phyloP scores from a whole-genome alignment of 2,329 filamentous ascomycete genomes.

The Neocucurbitaria cava region DNA sequence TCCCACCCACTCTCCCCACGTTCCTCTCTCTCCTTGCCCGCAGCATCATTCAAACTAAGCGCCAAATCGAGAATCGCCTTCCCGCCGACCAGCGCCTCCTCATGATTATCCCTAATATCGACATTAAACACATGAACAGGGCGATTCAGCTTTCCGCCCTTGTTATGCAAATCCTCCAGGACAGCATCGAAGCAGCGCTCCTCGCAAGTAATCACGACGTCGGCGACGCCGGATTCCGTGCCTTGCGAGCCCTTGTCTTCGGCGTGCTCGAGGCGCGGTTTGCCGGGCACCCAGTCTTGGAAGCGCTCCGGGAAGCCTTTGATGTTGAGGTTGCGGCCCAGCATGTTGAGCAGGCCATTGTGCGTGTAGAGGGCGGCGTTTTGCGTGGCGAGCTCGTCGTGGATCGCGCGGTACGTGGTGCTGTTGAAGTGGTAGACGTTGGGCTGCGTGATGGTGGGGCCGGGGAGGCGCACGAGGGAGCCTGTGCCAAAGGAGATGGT shows the following conservation, averaged over 20 bases:
- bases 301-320: conserved; percentile 97
- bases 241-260: conserved; percentile 79
- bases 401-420: conserved; percentile 94
- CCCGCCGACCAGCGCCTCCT: conserved; percentile 90
- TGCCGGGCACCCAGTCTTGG: conserved; percentile 94
- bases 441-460: conserved; percentile 87
- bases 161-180: conserved; percentile 86
- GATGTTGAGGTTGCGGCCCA: conserved; percentile 86
- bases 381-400: conserved; percentile 85
- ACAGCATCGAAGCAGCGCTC: conserved; percentile 99
- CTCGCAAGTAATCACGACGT: conserved; percentile 96
- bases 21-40: conserved; percentile 74
- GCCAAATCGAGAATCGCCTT: conserved; percentile 92
- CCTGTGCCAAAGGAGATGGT: conserved; percentile 98
- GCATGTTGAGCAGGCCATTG: conserved; percentile 95
- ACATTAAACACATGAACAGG: conserved; percentile 98
- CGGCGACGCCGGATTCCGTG: conserved; percentile 87
- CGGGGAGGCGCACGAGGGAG: conserved; percentile 89
- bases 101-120: conserved; percentile 97
- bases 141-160: conserved; percentile 85
- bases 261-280: conserved; percentile 75
- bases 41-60: conserved; percentile 80
- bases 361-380: conserved; percentile 86
- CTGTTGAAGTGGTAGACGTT: conserved; percentile 99
- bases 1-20: conserved; percentile 73